Evolutionary conservation across 768 basidiomycete species (phyloP), one percentile per base, ranked within the genome.

Genomic region (Auricularia sp.): DNA sequence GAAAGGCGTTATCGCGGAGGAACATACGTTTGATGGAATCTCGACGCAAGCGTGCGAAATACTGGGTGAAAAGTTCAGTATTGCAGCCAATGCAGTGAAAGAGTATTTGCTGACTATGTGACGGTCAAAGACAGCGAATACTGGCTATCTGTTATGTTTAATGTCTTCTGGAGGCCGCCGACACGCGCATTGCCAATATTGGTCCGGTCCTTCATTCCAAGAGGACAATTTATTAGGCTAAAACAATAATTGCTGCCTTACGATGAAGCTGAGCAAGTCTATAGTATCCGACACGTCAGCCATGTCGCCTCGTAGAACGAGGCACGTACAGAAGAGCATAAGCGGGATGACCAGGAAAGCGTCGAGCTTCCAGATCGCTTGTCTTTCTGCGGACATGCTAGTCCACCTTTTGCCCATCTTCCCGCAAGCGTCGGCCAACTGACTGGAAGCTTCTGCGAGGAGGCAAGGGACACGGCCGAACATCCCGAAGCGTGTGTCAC

Each of bases 81-180:
- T 44, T 18, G 43, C 43, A 44, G 43, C 10, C 14, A 21, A 18
- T 6, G 10, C 47, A 51, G 18, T 6, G 6, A 12, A 6, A 23
- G 47, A 21, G 6, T 51, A 51, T 51, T 12, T 18, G 47, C 21
- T 8, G 5, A 18, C 18, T 70, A 71, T 16, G 69, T 66, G 16
- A 68, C 66, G 0, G 71, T 73, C 33, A 72, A 74, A 10, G 77
- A 70, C 61, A 80, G 75, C 4, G 78, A 62, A 65, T 72, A 77
- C 61, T 78, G 74, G 14, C 68, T 61, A 34, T 72, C 65, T 1
- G 74, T 76, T 75, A 86, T 77, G 56, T 79, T 74, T 59, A 87
- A 70, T 59, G 83, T 78, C 21, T 71, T 78, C 68, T 85, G 83
- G 65, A 87, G 71, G 11, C 86, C 85, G 10, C 84, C 85, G 5